Conservation (phyloP, 106 monocot genomes). For the Ottelia alismoides region DNA sequence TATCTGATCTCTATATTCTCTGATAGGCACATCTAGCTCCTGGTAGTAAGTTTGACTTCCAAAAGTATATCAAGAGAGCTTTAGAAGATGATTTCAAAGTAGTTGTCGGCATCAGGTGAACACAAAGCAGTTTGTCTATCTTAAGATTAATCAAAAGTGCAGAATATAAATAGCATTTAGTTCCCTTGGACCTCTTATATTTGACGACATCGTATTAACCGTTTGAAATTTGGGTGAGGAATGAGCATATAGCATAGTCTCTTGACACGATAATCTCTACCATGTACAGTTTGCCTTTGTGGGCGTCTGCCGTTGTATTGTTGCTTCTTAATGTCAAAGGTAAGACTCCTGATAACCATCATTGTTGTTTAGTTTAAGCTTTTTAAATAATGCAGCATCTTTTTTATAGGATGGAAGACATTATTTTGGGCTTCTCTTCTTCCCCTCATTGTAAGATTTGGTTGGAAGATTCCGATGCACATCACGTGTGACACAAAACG, state of each 20-base stretch:
- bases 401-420: conserved; percentile 49
- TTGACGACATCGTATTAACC: no score
- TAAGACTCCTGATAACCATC: no score
- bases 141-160: no score
- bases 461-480: not conserved
- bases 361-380: no score
- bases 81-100: conserved; percentile 82
- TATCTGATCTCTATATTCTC: not conserved
- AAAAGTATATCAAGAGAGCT: conserved; percentile 64
- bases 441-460: conserved; percentile 74
- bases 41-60: conserved; percentile 59
- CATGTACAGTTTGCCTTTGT: conserved; percentile 64
- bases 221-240: no score
- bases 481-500: not conserved
- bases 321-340: conserved; percentile 84
- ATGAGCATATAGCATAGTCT: no score
- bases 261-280: no score
- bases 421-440: conserved; percentile 62
- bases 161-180: no score
- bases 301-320: conserved; percentile 69
- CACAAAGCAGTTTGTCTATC: no score
- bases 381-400: no score
- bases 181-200: no score
- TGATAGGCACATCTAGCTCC: conserved; percentile 57
- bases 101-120: conserved; percentile 74